Evolutionary conservation across 2,329 filamentous ascomycete genomes (phyloP).

Genomic region (Botryotinia convoluta): DNA sequence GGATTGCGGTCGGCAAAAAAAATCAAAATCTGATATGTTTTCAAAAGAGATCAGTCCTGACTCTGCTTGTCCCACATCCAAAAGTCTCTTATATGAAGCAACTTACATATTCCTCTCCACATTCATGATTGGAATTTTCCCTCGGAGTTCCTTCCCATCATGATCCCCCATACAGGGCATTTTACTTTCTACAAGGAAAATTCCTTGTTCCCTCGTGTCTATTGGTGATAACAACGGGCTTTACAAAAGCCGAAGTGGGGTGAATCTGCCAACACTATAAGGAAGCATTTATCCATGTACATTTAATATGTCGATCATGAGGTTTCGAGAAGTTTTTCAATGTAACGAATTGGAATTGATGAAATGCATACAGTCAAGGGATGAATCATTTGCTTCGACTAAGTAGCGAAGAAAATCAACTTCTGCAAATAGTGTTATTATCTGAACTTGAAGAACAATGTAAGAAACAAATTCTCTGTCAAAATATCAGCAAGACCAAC

Average conservation of each 20-base stretch:
- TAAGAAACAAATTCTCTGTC: not conserved
- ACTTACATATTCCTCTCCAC: not conserved
- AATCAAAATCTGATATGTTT: not conserved
- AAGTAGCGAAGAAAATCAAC: not conserved
- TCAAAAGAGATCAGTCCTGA: not conserved
- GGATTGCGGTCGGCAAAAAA: not conserved
- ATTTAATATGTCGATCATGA: not conserved
- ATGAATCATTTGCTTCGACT: not conserved
- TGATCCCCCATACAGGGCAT: not conserved
- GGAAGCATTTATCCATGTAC: not conserved
- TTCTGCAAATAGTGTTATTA: not conserved
- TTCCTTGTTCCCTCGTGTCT: not conserved
- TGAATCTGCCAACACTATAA: not conserved
- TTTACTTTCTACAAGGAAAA: not conserved
- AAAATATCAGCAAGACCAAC: not conserved
- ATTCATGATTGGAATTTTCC: not conserved
- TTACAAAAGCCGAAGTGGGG: not conserved
- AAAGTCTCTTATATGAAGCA: not conserved
- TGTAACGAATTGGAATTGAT: not conserved
- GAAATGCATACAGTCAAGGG: not conserved
- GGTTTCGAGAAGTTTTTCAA: not conserved
- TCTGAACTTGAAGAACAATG: not conserved
- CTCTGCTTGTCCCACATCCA: not conserved
- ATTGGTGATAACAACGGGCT: slow-evolving; percentile 1
- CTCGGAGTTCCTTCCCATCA: not conserved